These are phyloP conservation scores for Alternaria conjuncta DNA, from an alignment of 2,329 filamentous ascomycete species.

Conservation along the genomic window DNA sequence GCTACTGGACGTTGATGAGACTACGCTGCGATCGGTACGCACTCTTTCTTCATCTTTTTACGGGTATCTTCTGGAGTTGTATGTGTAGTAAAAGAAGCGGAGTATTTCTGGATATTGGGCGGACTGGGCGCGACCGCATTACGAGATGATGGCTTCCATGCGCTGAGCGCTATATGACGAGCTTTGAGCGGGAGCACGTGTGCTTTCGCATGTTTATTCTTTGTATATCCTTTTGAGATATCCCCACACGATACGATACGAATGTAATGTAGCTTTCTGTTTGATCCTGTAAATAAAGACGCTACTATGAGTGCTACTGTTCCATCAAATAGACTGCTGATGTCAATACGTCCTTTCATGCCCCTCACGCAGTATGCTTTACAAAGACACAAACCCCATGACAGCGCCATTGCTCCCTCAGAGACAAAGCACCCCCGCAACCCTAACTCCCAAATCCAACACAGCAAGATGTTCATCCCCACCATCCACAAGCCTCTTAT, in stretches of 20 bases:
- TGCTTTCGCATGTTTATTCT: background rate
- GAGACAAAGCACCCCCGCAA: slow-evolving; percentile 73
- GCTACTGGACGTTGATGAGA: background rate
- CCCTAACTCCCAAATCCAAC: slow-evolving; percentile 80
- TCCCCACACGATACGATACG: background rate
- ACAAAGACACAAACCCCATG: background rate
- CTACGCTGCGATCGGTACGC: background rate
- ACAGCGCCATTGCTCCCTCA: background rate
- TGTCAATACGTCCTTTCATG: background rate
- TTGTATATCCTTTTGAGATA: slow-evolving; percentile 11
- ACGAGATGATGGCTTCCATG: background rate
- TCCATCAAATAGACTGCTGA: no score
- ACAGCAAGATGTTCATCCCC: slow-evolving; percentile 94
- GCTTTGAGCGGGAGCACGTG: background rate
- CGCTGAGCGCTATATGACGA: background rate
- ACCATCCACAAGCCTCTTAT: slow-evolving; percentile 93
- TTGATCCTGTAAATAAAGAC: background rate
- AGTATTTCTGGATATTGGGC: background rate
- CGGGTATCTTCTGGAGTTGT: background rate
- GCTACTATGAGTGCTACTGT: background rate
- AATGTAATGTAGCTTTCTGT: background rate
- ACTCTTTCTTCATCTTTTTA: background rate
- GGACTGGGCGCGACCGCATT: background rate
- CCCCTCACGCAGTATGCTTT: background rate
- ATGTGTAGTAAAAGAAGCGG: background rate